Evolutionary conservation across 768 basidiomycete genomes (phyloP), one percentile per base, ranked within the genome.

Genomic region (Boletus reticulatus): DNA sequence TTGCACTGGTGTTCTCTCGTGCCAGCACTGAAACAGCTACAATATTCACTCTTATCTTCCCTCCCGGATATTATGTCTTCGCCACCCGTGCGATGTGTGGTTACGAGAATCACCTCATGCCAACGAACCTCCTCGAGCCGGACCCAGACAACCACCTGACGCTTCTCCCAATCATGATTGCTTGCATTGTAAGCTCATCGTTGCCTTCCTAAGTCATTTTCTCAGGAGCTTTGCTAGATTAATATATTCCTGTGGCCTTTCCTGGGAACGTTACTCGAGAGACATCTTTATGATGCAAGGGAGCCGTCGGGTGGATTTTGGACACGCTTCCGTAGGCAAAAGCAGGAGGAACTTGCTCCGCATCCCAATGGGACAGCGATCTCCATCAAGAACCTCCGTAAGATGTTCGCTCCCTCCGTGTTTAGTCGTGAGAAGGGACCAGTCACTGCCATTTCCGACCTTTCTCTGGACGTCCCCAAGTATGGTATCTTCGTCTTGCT

Each of bases 21-120:
- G 76, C 77, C 2, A 62, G 69, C 1, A 78, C 76, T 1, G 79
- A 68, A 4, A 74, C 72, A 1, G 81, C 85, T 19, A 80, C 84
- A 58, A 69, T 90, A 24, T 87, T 88, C 63, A 80, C 86, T 2
- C 65, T 91, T 45, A 62, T 91, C 22, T 90, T 91, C 63, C 90
- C 90, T 0, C 88, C 90, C 2, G 80, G 81, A 12, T 91, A 84
- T 69, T 92, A 88, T 60, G 77, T 89, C 20, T 91, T 90, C 62
- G 83, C 82, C 8, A 80, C 84, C 10, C 80, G 86, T 43, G 82
- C 83, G 1, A 80, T 92, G 1, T 79, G 81, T 50, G 87, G 86
- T 13, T 91, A 79, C 62, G 89, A 92, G 70, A 80, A 78, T 50
- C 74, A 84, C 50, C 73, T 77, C 52, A 69, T 80, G 31, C 68